Base-by-base conservation (phyloP, 192 early-diverging fungal genomes). In the Coemansia sp. region DNA sequence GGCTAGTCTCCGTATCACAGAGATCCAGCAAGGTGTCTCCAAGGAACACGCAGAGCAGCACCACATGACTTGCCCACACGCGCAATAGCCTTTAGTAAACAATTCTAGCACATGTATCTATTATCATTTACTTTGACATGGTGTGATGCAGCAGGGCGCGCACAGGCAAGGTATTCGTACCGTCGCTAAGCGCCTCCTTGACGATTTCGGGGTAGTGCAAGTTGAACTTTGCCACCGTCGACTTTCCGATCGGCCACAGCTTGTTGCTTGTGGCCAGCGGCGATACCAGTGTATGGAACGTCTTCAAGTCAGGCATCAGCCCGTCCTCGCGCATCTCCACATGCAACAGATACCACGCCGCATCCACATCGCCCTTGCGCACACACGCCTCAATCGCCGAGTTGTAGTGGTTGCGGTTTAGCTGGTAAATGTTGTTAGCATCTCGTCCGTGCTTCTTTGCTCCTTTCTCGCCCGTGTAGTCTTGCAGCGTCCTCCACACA, bases 211-310 rank as follows among this genome's bases (percentile, higher is more conserved):
- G 67, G 26, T 76, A 69, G 26, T 63, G 45, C 53, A 18, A 24
- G 39, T 67, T 67, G 46, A 76, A 82, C 40, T 67, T 76, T 23
- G 67, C 51, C 33, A 82, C 74, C 14, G 59, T 70, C 21, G 64
- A 56, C 55, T 82, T 82, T 31, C 79, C 74, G 18, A 76, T 48
- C 24, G 79, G 58, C 79, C 79, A 82, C 39, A 82, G 48, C 51
- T 62, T 69, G 28, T 38, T 55, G 59, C 63, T 72, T 28, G 51
- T 62, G 1, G 70, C 70, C 21, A 82, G 64, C 39, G 66, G 79
- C 10, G 74, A 76, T 1, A 67, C 46, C 26, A 82, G 70, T 45
- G 69, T 76, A 48, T 73, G 73, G 28, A 82, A 64, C 18, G 74
- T 76, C 24, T 28, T 62, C n/a, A 70, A 31, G 18, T 73, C 51